Evolutionary conservation across 768 basidiomycete genomes (phyloP), one percentile per base, ranked within the genome.

Genomic region (Auricularia sp.): DNA sequence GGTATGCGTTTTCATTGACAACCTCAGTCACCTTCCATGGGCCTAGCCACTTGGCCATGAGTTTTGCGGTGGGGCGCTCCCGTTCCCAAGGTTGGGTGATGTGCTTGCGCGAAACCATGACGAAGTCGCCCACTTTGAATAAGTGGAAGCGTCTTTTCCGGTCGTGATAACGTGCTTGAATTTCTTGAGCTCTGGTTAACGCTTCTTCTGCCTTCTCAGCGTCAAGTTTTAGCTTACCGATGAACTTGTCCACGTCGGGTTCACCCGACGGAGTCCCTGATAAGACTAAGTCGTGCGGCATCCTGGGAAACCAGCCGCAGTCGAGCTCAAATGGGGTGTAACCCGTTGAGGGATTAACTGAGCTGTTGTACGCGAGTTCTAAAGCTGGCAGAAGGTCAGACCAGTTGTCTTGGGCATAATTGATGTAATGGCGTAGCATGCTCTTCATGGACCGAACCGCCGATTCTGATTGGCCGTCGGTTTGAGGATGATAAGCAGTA

Each of bases 401-500:
- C 77, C 76, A 78, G 45, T 78, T 77, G 68, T 71, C 68, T 64
- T 76, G 74, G 21, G 67, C 61, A 36, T 71, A 68, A 62, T 72
- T 71, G 44, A 68, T 62, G 61, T 73, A 76, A 10, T 21, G 24
- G n/a, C 68, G 62, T 1, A 71, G 59, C 24, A 68, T 66, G 11
- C 54, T 21, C 0, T 45, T 65, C 14, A 67, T 54, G 0, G 64
- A 42, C 44, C 67, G 59, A 21, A 66, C 69, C 1, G 70, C 67
- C 10, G 58, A 24, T 61, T 71, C 68, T 6, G 44, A 21, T 21
- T 51, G 47, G 0, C 79, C 76, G 68, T 79, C 74, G 0, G 74
- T 76, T 64, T 80, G 71, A 0, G 76, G 78, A 51, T 80, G 79
- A 56, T 71, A 79, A 0, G 76, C 62, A 0, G 75, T 75, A 0